Evolutionary conservation across 495 filamentous ascomycete species (phyloP).

Genomic region (Friedmanniomyces endolithicus): DNA sequence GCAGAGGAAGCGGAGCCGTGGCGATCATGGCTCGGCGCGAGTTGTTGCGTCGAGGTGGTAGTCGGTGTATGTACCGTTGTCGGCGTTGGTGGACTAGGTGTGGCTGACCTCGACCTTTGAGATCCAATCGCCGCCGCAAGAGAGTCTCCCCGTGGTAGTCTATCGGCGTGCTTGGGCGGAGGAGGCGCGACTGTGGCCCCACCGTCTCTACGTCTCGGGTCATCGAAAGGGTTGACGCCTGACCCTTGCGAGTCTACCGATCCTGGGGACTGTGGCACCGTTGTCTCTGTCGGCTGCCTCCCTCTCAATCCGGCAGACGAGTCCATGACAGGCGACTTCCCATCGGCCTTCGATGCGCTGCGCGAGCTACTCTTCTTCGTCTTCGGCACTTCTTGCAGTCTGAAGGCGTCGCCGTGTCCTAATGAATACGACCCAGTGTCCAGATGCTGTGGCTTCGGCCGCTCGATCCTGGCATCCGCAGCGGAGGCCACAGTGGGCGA

Average conservation of each 20-base stretch:
- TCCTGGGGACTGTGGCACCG: constrained; percentile 6
- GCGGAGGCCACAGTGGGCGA: constrained; percentile 30
- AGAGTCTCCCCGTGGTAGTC: constrained; percentile 48
- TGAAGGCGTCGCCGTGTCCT: constrained; percentile 46
- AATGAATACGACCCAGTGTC: constrained; percentile 19
- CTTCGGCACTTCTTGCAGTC: constrained; percentile 62
- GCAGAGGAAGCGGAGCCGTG: constrained; percentile 21
- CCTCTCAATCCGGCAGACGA: constrained; percentile 6
- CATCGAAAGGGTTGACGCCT: constrained; percentile 21
- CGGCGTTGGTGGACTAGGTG: constrained; percentile 21
- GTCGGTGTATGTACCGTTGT: constrained; percentile 4
- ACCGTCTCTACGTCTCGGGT: constrained; percentile 15
- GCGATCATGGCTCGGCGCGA: constrained; percentile 20
- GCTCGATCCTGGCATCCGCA: constrained; percentile 26
- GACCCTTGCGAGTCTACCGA: constrained; percentile 12
- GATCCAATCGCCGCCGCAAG: constrained; percentile 26
- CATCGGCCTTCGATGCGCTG: constrained; percentile 51
- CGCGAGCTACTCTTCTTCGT: constrained; percentile 51
- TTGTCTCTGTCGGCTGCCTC: not conserved
- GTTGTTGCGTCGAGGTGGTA: not conserved
- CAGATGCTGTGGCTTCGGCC: constrained; percentile 23
- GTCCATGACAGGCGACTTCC: constrained; percentile 21
- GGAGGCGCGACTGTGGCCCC: not conserved
- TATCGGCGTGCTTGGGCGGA: constrained; percentile 20
- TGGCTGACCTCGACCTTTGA: constrained; percentile 9